phyloP scores from a whole-genome alignment of 768 basidiomycete species.

The Collybia nuda region DNA sequence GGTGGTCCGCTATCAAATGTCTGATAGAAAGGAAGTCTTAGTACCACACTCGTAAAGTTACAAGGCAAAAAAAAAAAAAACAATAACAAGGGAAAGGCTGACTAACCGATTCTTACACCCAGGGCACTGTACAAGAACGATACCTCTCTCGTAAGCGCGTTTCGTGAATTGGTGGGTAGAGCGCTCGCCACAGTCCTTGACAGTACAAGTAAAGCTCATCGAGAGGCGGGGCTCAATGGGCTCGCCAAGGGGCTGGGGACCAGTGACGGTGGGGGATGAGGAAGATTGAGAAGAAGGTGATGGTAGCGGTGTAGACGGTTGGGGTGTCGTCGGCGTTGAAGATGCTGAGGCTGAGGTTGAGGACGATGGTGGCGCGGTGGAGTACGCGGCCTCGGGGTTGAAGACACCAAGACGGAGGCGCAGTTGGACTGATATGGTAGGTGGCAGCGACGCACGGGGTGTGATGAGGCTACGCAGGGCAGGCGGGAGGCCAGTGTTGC shows the following conservation, averaged over 20 bases:
- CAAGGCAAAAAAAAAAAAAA: neutral
- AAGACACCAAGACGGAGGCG: slow-evolving; percentile 28
- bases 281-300: slow-evolving; percentile 1
- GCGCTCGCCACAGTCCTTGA: slow-evolving; percentile 63
- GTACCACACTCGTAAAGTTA: neutral
- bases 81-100: neutral
- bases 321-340: neutral
- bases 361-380: slow-evolving; percentile 1
- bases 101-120: slow-evolving; percentile 83
- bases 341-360: slow-evolving; percentile 1
- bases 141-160: slow-evolving; percentile 81
- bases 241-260: slow-evolving; percentile 34
- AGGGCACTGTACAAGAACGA: slow-evolving; percentile 92
- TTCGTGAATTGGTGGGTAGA: slow-evolving; percentile 89
- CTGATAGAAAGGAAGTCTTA: slow-evolving; percentile 33
- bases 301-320: neutral
- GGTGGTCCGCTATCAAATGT: slow-evolving; percentile 85
- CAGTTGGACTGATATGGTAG: slow-evolving; percentile 30
- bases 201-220: slow-evolving; percentile 88
- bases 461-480: slow-evolving; percentile 39
- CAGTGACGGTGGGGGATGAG: slow-evolving; percentile 9
- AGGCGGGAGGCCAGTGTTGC: slow-evolving; percentile 43
- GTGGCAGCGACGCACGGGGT: slow-evolving; percentile 33
- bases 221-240: slow-evolving; percentile 61
- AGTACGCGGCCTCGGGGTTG: neutral